Conservation (phyloP, 2,329 filamentous ascomycete genomes). For the Pleoardoris graminearum region DNA sequence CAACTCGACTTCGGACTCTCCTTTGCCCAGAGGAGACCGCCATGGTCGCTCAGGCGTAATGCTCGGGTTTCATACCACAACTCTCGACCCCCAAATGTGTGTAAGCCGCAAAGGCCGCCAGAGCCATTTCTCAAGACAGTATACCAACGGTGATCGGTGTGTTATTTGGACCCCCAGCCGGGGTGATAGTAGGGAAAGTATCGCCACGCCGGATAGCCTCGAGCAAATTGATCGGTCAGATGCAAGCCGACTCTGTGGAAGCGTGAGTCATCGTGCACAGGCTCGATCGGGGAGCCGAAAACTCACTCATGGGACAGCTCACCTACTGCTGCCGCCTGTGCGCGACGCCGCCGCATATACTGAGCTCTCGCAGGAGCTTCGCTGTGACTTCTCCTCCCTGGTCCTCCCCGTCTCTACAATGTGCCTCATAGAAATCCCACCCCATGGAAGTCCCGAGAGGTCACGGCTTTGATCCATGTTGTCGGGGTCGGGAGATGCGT, state of each 20-base stretch:
- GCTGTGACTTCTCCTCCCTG: conserved; percentile 50
- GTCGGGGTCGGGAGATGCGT: conserved; percentile 62
- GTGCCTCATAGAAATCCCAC: conserved; percentile 65
- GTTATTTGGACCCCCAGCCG: conserved; percentile 20
- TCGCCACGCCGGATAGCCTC: conserved; percentile 38
- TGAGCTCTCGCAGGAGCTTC: conserved; percentile 47
- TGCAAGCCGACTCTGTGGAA: conserved; percentile 42
- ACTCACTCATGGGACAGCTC: conserved; percentile 39
- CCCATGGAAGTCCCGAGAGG: conserved; percentile 72
- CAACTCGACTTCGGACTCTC: conserved; percentile 18
- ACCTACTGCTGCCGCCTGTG: conserved; percentile 46
- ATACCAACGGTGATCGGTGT: background rate
- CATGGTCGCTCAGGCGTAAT: conserved; percentile 19
- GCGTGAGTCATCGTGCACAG: conserved; percentile 24
- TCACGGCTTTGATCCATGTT: conserved; percentile 59
- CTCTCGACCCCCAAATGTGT: conserved; percentile 9
- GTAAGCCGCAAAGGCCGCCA: conserved; percentile 13
- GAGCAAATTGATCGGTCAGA: conserved; percentile 48
- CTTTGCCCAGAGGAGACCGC: conserved; percentile 18
- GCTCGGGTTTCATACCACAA: conserved; percentile 7
- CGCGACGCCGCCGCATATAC: conserved; percentile 43
- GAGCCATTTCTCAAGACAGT: conserved; percentile 15
- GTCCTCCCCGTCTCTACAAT: conserved; percentile 51
- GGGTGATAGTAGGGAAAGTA: conserved; percentile 26
- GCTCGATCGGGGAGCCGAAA: conserved; percentile 18